These are phyloP conservation scores for Talaromyces sp. DNA, from an alignment of 2,329 filamentous ascomycete species.

Conservation along the genomic window DNA sequence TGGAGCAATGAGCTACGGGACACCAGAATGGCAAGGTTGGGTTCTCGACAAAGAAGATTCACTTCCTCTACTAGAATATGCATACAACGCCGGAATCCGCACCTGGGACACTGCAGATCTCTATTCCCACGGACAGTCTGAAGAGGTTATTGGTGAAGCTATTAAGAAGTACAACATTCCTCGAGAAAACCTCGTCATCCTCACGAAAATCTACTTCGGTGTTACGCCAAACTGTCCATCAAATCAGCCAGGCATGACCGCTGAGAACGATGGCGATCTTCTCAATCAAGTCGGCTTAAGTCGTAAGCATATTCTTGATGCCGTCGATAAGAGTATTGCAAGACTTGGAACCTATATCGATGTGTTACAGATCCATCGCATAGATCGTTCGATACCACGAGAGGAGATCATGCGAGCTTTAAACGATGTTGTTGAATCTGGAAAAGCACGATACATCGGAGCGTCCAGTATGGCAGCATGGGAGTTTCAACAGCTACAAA, in stretches of 20 bases:
- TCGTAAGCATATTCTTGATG: background rate
- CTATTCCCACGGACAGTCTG: background rate
- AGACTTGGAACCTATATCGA: background rate
- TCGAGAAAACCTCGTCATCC: background rate
- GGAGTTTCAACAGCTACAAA: background rate
- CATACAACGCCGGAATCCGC: background rate
- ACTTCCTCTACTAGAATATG: background rate
- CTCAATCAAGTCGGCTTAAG: background rate
- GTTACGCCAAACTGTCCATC: background rate
- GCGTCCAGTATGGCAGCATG: background rate
- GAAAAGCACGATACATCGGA: background rate
- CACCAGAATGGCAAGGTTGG: background rate
- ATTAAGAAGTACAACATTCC: background rate
- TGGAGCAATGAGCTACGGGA: background rate
- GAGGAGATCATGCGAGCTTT: background rate
- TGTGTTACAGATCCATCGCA: background rate
- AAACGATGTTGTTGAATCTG: background rate
- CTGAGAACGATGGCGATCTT: background rate
- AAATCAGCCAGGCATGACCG: background rate
- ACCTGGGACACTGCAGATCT: conserved; percentile 8
- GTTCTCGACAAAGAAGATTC: background rate
- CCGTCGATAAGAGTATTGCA: background rate
- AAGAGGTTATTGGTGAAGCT: background rate
- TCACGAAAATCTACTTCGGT: conserved; percentile 18
- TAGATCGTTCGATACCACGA: background rate